These are phyloP conservation scores for Bremia lactucae DNA, from an alignment of 352 stramenopile genomes.

Conservation along the genomic window DNA sequence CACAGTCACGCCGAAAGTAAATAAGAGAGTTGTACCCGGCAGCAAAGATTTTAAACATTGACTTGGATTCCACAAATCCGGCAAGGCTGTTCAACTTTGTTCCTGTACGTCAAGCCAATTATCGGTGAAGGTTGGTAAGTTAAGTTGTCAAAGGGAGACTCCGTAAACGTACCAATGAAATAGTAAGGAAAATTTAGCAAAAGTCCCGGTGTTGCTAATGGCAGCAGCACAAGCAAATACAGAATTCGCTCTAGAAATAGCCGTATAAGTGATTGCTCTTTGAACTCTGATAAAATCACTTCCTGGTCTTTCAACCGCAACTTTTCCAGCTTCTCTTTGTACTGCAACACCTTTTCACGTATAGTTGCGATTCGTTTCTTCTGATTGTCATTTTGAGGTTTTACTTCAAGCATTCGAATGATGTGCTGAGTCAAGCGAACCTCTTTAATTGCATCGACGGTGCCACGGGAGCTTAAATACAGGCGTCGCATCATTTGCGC, in stretches of 20 bases:
- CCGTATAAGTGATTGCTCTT: conserved; percentile 42
- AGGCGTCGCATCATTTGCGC: conserved; percentile 58
- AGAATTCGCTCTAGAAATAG: conserved; percentile 56
- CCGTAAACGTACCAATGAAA: conserved; percentile 45
- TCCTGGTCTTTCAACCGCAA: conserved; percentile 65
- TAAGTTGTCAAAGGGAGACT: background rate
- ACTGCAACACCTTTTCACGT: conserved; percentile 43
- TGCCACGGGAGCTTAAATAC: conserved; percentile 47
- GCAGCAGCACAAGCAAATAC: conserved; percentile 58
- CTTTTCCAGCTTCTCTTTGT: conserved; percentile 45
- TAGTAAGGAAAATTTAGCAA: conserved; percentile 73
- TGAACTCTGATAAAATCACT: conserved; percentile 33
- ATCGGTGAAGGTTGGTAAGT: background rate
- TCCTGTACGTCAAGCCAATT: conserved; percentile 13
- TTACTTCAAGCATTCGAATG: conserved; percentile 58
- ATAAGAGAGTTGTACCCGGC: conserved; percentile 27
- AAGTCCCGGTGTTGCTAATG: conserved; percentile 50
- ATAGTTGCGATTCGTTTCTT: conserved; percentile 27
- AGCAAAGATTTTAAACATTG: conserved; percentile 76
- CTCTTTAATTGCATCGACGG: conserved; percentile 60
- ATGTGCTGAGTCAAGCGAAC: conserved; percentile 69
- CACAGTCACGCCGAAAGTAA: conserved; percentile 3
- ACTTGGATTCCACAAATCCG: conserved; percentile 62
- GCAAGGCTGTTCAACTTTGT: conserved; percentile 60
- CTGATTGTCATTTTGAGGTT: conserved; percentile 23